Evolutionary conservation across 2,329 filamentous ascomycete species (phyloP), one percentile per base, ranked within the genome.

Genomic region (Aureobasidium vineae): DNA sequence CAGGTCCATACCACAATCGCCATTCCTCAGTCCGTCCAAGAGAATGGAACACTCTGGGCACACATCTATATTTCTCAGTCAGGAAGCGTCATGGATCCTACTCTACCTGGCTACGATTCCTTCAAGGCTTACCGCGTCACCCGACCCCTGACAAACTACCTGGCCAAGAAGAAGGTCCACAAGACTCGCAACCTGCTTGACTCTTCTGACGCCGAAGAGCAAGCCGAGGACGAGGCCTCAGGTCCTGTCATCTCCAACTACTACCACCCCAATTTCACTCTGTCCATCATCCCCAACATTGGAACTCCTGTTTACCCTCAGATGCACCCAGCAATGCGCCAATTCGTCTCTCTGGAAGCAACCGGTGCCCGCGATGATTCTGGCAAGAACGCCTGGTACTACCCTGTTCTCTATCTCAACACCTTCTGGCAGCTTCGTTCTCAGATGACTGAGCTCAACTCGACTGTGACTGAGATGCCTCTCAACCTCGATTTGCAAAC

Each of bases 371-470:
- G 95, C 68, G 95, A 99, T 76, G 87, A 84, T 1, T 87, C 87
- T 16, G 95, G 95, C 43, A 86, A 93, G 78, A 92, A 98, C 78
- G 89, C 89, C 68, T 99, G 93, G 93, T 99, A 98, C 75, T 87
- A 90, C 75, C 95, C 95, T 5, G 86, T 97, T 52, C 80, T 98
- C 45, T 99, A 92, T 76, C 82, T 95, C 75, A 99, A 99, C 79
- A 96, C 90, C 4, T 99, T 99, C 79, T 99, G 95, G 95, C 94
- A 98, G 79, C 84, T 99, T 70, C 91, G 86, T 75, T 88, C 85
- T 69, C 92, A 98, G 72, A 98, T 98, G 94, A 91, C 85, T 26
- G 84, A 93, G 71, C 82, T 99, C 60, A 99, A 99, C 76, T 89
- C 91, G 19, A 98, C 95, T 0, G 90, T 97, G 72, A 89, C 87